These are phyloP conservation scores for Aphanomyces cochlioides DNA, from an alignment of 352 stramenopile species.

Conservation along the genomic window DNA sequence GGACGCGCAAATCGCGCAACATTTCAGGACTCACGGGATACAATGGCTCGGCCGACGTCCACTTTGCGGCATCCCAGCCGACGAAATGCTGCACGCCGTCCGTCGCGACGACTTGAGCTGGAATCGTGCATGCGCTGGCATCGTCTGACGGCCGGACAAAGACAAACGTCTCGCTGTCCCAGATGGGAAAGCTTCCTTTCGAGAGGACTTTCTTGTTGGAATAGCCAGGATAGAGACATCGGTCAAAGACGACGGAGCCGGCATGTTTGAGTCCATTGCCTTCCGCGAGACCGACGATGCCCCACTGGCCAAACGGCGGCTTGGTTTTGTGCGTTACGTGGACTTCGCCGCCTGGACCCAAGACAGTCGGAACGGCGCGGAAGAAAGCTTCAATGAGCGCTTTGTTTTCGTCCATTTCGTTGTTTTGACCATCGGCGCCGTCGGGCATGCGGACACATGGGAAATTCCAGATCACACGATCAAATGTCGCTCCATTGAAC, in stretches of 20 bases:
- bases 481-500: constrained; percentile 50
- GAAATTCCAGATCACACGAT: constrained; percentile 96
- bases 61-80: constrained; percentile 10
- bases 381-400: constrained; percentile 89
- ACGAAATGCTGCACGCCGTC: constrained; percentile 27
- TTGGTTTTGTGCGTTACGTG: constrained; percentile 97
- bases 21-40: constrained; percentile 8
- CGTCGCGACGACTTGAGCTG: not conserved
- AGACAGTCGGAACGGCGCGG: constrained; percentile 38
- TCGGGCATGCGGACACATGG: constrained; percentile 88
- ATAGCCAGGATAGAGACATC: constrained; percentile 89
- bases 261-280: constrained; percentile 47
- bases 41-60: constrained; percentile 13
- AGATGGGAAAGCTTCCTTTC: constrained; percentile 93
- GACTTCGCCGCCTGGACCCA: constrained; percentile 79
- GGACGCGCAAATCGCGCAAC: constrained; percentile 22
- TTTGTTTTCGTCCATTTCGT: constrained; percentile 95
- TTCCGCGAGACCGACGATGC: constrained; percentile 66
- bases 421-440: constrained; percentile 95
- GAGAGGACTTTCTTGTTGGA: constrained; percentile 95
- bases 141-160: constrained; percentile 52
- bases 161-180: constrained; percentile 94
- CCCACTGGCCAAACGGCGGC: constrained; percentile 87
- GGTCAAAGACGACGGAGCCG: constrained; percentile 90
- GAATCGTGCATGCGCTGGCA: not conserved